These are phyloP conservation scores for Bruguiera sexangula DNA, from an alignment of 345 rosid genomes.

Conservation along the genomic window DNA sequence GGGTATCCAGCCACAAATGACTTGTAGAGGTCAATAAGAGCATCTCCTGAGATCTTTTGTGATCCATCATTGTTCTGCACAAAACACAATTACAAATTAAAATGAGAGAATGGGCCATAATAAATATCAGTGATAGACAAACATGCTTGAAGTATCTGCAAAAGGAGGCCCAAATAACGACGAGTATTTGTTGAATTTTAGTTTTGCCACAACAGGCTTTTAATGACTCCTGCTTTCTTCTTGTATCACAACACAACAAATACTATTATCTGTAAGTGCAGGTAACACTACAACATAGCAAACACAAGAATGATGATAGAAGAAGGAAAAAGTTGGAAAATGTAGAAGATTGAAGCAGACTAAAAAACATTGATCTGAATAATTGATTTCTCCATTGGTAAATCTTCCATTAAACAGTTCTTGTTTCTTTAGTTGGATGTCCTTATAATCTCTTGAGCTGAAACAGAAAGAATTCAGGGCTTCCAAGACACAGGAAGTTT, in stretches of 20 bases:
- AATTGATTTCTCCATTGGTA: background rate
- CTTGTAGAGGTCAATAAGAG: slow-evolving; percentile 58
- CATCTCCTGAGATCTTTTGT: slow-evolving; percentile 57
- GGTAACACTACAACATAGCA: background rate
- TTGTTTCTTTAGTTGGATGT: no score
- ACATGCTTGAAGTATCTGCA: background rate
- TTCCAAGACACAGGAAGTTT: no score
- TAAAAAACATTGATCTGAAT: background rate
- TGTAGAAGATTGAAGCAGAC: background rate
- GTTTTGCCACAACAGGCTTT: background rate
- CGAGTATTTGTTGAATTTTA: background rate
- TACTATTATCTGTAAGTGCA: background rate
- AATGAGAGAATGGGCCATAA: no score
- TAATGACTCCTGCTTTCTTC: background rate
- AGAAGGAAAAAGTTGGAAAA: background rate
- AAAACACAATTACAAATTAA: background rate
- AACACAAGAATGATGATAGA: background rate
- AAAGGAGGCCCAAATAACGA: background rate
- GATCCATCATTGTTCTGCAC: slow-evolving; percentile 61
- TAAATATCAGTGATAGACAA: no score
- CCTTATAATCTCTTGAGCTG: no score
- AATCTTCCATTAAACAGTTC: no score
- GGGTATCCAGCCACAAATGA: slow-evolving; percentile 56
- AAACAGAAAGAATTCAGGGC: no score
- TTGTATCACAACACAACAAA: background rate